A percentile compares a stretch with the other conserved stretches of the same genome.
Evolutionary conservation across 169 alveolate species (phyloP).

Genomic region (Plasmodium ovale): DNA sequence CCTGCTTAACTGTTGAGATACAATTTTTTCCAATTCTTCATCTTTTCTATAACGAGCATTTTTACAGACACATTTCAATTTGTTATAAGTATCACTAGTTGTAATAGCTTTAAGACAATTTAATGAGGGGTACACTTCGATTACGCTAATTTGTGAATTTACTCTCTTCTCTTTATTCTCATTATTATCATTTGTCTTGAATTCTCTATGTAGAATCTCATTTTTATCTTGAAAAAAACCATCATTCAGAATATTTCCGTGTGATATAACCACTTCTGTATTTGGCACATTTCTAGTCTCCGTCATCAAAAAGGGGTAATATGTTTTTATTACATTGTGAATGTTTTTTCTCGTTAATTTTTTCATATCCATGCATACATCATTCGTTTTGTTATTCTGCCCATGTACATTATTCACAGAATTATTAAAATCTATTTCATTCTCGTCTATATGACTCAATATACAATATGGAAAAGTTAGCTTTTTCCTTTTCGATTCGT

Average conservation of each 20-base stretch:
- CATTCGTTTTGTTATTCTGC: neutral
- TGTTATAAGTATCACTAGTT: slow-evolving; percentile 16
- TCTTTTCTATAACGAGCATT: slow-evolving; percentile 25
- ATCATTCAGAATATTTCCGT: slow-evolving; percentile 54
- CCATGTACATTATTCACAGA: neutral
- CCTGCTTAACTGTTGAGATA: slow-evolving; percentile 6
- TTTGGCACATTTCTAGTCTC: slow-evolving; percentile 39
- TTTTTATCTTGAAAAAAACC: neutral
- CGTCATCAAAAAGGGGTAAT: slow-evolving; percentile 61
- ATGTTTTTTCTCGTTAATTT: slow-evolving; percentile 39
- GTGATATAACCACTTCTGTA: slow-evolving; percentile 26
- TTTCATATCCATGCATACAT: neutral
- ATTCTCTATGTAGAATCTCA: too few species aligned
- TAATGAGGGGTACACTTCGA: slow-evolving; percentile 45
- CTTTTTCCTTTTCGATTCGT: neutral
- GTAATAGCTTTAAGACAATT: slow-evolving; percentile 35
- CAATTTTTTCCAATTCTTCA: slow-evolving; percentile 38
- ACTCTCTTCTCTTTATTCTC: neutral
- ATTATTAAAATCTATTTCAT: neutral
- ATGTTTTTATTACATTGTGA: slow-evolving; percentile 32
- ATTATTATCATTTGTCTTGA: neutral
- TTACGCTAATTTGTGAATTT: neutral
- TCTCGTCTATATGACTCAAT: neutral
- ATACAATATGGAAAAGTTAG: neutral
- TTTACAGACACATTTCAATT: slow-evolving; percentile 34